phyloP scores from a whole-genome alignment of 331 rosid genomes.

The Quercus lobata region DNA sequence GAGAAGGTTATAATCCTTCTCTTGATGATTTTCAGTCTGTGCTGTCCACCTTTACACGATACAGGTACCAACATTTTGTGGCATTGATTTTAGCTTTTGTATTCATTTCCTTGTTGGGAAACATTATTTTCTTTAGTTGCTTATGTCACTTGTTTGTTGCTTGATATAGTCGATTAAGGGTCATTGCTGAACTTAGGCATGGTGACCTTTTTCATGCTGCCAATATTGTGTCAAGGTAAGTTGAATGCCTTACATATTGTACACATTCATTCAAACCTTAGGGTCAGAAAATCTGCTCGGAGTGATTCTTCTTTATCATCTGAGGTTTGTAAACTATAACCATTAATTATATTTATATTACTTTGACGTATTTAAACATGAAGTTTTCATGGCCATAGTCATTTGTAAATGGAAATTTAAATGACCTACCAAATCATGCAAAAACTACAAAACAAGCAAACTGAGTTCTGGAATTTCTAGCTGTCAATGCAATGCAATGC shows the following conservation, averaged over 20 bases:
- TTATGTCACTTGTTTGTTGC: background rate
- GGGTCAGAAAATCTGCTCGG: background rate
- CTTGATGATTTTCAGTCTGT: slow-evolving; percentile 93
- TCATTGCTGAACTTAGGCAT: slow-evolving; percentile 87
- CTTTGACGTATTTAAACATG: background rate
- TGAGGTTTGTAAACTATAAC: background rate
- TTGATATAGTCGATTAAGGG: slow-evolving; percentile 83
- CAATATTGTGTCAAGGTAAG: slow-evolving; percentile 94
- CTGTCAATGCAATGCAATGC: background rate
- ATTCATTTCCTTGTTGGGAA: background rate
- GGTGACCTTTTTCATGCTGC: slow-evolving; percentile 90
- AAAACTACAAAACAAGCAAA: background rate
- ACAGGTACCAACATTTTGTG: slow-evolving; percentile 46
- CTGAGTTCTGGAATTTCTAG: background rate
- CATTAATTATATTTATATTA: background rate
- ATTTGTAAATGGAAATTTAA: background rate
- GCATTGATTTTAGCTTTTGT: background rate
- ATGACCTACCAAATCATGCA: background rate
- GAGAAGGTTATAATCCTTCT: slow-evolving; percentile 76
- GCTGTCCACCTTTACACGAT: slow-evolving; percentile 76
- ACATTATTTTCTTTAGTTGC: slow-evolving; percentile 1
- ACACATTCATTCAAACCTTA: background rate
- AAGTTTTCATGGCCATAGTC: background rate
- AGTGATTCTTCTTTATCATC: background rate
- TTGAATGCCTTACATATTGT: background rate